phyloP scores from a whole-genome alignment of 192 early-diverging fungal genomes.

The Jimgerdemannia lactiflua region DNA sequence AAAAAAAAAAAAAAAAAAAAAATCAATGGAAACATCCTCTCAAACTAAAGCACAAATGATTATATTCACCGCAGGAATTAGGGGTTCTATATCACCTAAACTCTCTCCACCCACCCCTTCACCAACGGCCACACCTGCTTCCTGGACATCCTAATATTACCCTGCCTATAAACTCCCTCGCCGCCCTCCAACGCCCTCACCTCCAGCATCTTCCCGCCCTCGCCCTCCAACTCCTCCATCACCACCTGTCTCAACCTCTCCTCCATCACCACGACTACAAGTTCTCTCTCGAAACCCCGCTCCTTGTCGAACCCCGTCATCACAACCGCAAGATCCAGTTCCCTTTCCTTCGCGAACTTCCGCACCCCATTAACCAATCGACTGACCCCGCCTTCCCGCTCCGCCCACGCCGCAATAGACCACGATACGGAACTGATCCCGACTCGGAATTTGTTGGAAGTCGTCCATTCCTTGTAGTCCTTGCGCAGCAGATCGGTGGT shows the following conservation, averaged over 20 bases:
- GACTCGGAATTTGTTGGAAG: constrained; percentile 32
- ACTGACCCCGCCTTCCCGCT: constrained; percentile 40
- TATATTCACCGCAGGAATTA: no score
- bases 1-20: no score
- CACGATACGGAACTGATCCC: constrained; percentile 64
- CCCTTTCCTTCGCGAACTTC: constrained; percentile 27
- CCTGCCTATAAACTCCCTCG: constrained; percentile 40
- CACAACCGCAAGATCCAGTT: constrained; percentile 53
- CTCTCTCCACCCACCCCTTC: constrained; percentile 6
- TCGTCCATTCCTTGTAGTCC: constrained; percentile 74
- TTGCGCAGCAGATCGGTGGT: constrained; percentile 55
- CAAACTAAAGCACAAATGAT: no score
- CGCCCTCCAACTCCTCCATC: constrained; percentile 31
- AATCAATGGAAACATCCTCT: no score
- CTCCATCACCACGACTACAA: constrained; percentile 40
- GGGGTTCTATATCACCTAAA: background rate
- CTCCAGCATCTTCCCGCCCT: constrained; percentile 21
- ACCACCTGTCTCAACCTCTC: constrained; percentile 11
- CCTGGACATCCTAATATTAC: constrained; percentile 49
- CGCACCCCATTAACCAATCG: constrained; percentile 17
- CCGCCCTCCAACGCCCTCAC: constrained; percentile 11
- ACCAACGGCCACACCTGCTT: constrained; percentile 53
- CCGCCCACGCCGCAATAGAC: constrained; percentile 42
- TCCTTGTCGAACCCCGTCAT: constrained; percentile 55
- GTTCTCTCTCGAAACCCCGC: constrained; percentile 58